Conservation (phyloP, 371 early-diverging fungal species). For the Syncephalastrum contaminatum region DNA sequence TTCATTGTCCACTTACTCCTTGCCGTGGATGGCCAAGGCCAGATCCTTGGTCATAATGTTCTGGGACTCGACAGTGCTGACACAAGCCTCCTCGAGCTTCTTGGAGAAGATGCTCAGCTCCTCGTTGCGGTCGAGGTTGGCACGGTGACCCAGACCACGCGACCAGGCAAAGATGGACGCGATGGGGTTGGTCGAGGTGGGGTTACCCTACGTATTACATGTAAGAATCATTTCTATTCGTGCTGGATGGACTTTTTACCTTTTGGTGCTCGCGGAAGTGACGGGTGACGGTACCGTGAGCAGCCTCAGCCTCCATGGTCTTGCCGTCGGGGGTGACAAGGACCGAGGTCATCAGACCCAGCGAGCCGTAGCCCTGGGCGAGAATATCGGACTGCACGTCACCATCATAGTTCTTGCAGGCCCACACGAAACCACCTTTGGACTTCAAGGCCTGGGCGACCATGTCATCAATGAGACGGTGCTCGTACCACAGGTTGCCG, state of each 20-base stretch:
- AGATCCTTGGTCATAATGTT: slow-evolving; percentile 94
- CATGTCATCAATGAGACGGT: slow-evolving; percentile 95
- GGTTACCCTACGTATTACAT: slow-evolving; percentile 42
- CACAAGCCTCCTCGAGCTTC: slow-evolving; percentile 81
- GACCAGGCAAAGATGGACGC: slow-evolving; percentile 96
- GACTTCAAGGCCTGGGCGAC: slow-evolving; percentile 94
- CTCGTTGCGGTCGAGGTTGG: slow-evolving; percentile 82
- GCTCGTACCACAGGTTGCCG: slow-evolving; percentile 87
- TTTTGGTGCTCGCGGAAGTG: slow-evolving; percentile 96
- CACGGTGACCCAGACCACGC: slow-evolving; percentile 88
- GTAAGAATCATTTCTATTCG: neutral
- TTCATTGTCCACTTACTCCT: slow-evolving; percentile 33
- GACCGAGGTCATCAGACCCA: slow-evolving; percentile 92
- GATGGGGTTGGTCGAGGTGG: slow-evolving; percentile 91
- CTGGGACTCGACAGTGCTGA: slow-evolving; percentile 76
- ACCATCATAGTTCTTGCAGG: slow-evolving; percentile 93
- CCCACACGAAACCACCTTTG: slow-evolving; percentile 91
- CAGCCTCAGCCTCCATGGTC: slow-evolving; percentile 92
- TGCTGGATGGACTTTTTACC: slow-evolving; percentile 13
- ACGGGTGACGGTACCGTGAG: slow-evolving; percentile 94
- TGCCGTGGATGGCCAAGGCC: slow-evolving; percentile 87
- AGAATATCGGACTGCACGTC: slow-evolving; percentile 91
- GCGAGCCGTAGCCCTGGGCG: slow-evolving; percentile 87
- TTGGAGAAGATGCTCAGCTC: slow-evolving; percentile 64
- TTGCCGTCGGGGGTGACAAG: slow-evolving; percentile 89